phyloP scores from a whole-genome alignment of 2,329 filamentous ascomycete genomes.

The Xylaria sp. region DNA sequence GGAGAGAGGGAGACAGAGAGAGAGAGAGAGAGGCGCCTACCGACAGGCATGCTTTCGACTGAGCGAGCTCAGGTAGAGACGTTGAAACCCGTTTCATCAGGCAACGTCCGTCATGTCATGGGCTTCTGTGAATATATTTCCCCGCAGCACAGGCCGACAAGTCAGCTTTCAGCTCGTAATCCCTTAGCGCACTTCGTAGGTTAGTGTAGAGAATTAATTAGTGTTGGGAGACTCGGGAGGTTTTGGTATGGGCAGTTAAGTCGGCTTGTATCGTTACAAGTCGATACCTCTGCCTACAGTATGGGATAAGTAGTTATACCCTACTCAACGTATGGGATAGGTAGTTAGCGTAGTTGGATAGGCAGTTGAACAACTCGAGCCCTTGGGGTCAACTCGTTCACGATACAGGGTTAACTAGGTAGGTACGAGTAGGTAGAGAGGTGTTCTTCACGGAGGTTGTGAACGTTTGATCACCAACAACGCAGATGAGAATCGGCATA shows the following conservation, averaged over 20 bases:
- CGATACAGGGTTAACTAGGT: neutral
- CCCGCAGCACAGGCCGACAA: constrained; percentile 13
- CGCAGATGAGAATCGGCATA: no score
- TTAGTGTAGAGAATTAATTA: neutral
- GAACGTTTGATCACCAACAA: no score
- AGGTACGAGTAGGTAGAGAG: neutral
- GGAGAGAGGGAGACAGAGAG: neutral
- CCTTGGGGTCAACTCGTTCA: neutral
- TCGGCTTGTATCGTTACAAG: neutral
- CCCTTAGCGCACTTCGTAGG: neutral
- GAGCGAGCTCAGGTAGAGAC: neutral
- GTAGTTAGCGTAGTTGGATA: neutral
- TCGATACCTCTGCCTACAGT: neutral
- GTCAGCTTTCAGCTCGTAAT: constrained; percentile 8
- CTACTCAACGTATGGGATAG: neutral
- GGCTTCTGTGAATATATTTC: constrained; percentile 5
- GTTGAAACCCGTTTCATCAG: constrained; percentile 7
- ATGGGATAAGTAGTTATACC: neutral
- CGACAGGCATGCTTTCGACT: neutral
- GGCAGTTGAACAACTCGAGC: neutral
- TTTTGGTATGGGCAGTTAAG: neutral
- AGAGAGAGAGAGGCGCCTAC: neutral
- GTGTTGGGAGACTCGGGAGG: neutral
- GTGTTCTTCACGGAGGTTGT: neutral
- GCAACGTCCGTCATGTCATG: constrained; percentile 14